Evolutionary conservation across 2,329 filamentous ascomycete species (phyloP).

Genomic region (Curvularia spicifera): DNA sequence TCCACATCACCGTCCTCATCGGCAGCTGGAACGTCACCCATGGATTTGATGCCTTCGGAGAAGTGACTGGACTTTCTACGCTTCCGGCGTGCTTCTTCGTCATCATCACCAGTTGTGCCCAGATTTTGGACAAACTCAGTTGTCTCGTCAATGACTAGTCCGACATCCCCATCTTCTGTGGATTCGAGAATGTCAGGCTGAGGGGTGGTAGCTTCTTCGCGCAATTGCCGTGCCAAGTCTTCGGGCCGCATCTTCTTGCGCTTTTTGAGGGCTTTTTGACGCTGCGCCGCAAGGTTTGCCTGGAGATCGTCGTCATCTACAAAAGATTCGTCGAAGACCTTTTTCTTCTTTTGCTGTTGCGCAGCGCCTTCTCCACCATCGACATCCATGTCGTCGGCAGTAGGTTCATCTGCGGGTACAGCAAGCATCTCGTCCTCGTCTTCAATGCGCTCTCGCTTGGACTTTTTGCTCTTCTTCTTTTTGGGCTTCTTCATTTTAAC

Average conservation of each 20-base stretch:
- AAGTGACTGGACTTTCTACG: conserved; percentile 49
- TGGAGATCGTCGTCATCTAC: conserved; percentile 94
- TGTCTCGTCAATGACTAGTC: conserved; percentile 92
- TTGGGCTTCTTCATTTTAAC: conserved; percentile 80
- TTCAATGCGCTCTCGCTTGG: conserved; percentile 49
- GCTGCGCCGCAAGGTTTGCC: conserved; percentile 80
- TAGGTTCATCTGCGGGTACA: conserved; percentile 39
- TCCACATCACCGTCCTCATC: conserved; percentile 62
- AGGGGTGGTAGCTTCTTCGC: conserved; percentile 64
- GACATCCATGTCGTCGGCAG: conserved; percentile 70
- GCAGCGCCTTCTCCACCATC: conserved; percentile 57
- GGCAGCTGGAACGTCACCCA: conserved; percentile 41
- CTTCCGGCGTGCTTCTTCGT: conserved; percentile 56
- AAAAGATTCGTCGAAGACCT: conserved; percentile 70
- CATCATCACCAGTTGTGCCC: conserved; percentile 53
- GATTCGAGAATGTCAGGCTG: conserved; percentile 61
- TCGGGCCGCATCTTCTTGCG: conserved; percentile 85
- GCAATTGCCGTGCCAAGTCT: conserved; percentile 82
- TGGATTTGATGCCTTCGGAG: conserved; percentile 32
- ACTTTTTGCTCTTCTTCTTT: conserved; percentile 43
- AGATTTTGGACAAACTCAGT: conserved; percentile 92
- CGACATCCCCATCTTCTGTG: conserved; percentile 65
- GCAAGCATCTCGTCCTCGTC: conserved; percentile 66
- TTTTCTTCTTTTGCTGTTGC: conserved; percentile 64
- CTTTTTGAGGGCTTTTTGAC: conserved; percentile 85